A percentile compares a stretch with the other conserved stretches of the same genome.
Conservation (phyloP, 2,329 filamentous ascomycete species). For the Ascochyta koolunga region DNA sequence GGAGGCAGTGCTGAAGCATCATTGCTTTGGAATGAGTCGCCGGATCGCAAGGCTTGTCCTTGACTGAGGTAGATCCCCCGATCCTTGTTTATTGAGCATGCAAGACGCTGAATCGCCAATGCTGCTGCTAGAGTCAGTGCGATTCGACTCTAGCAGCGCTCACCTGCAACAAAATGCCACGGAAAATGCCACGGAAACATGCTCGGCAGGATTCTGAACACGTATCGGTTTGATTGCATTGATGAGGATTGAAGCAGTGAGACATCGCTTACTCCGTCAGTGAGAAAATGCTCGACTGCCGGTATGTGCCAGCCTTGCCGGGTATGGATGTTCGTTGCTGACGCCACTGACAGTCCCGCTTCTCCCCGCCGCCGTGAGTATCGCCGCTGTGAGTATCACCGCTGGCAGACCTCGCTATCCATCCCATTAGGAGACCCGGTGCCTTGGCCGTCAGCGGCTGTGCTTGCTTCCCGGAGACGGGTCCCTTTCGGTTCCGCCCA, state of each 20-base stretch:
- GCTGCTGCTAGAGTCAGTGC: constrained; percentile 4
- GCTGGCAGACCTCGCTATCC: constrained; percentile 5
- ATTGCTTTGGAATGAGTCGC: constrained; percentile 5
- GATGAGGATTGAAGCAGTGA: neutral
- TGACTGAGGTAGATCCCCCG: constrained; percentile 11
- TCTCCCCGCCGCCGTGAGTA: constrained; percentile 15
- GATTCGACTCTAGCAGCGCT: constrained; percentile 5
- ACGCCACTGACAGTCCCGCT: constrained; percentile 13
- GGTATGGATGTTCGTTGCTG: neutral
- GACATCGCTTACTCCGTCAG: constrained; percentile 11
- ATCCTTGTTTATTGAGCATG: constrained; percentile 14
- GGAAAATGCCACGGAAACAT: constrained; percentile 9
- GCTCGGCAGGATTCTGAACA: constrained; percentile 12
- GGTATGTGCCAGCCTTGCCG: constrained; percentile 14
- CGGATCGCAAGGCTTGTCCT: constrained; percentile 6
- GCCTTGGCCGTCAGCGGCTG: constrained; percentile 3
- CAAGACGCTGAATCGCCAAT: constrained; percentile 14
- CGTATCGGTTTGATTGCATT: constrained; percentile 16
- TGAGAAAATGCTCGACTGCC: constrained; percentile 1
- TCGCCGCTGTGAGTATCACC: constrained; percentile 13
- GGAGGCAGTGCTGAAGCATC: constrained; percentile 12
- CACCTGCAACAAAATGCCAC: constrained; percentile 1
- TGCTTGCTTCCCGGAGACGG: neutral
- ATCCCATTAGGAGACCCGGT: neutral
- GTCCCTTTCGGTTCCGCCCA: constrained; percentile 11